Base-by-base conservation (phyloP, 1,284 basidiomycete genomes). In the Paramarasmius palmivorus region DNA sequence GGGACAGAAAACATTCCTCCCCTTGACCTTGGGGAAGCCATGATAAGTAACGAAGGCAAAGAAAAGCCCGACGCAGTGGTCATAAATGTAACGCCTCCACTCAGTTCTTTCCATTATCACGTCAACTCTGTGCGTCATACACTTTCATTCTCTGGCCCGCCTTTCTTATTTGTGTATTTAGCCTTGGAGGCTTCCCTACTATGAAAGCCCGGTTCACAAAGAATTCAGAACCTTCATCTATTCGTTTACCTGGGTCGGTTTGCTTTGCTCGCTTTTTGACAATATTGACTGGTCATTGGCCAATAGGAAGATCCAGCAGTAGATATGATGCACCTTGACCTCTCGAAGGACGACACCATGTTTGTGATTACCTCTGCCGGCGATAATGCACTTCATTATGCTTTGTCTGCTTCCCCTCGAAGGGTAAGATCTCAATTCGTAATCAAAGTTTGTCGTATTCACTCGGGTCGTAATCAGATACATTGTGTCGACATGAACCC, bases 331-430 rank as follows among this genome's bases (percentile, higher is more conserved):
- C 77, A 85, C 64, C 73, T 92, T 12, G 65, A 83, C 19, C 68
- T 92, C 54, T 78, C 78, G 29, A 70, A 73, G 36, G 76, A 86
- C 7, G 90, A 92, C 69, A 81, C 84, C 12, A 79, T 93, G 59
- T 76, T 93, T 2, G 84, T 86, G 20, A 91, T 92, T 63, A 92
- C 90, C 1, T 87, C 83, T 50, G 91, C 89, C 0, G 91, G 90
- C 0, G 90, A 92, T 68, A 93, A 93, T 63, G 88, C 88, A 1
- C 73, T 93, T 38, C 91, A 93, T 68, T 93, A 93, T 61, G 89
- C 89, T 4, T 83, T 90, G 46, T 78, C 78, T 1, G 86, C 83
- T 4, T 69, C 78, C 49, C 87, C 88, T 7, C 73, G 77, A 52
- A 69, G 76, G 49, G 78, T 79, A 56, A 50, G 71, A 10, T 17